phyloP scores from a whole-genome alignment of 2,329 filamentous ascomycete species.

The Cladosporium sp. region DNA sequence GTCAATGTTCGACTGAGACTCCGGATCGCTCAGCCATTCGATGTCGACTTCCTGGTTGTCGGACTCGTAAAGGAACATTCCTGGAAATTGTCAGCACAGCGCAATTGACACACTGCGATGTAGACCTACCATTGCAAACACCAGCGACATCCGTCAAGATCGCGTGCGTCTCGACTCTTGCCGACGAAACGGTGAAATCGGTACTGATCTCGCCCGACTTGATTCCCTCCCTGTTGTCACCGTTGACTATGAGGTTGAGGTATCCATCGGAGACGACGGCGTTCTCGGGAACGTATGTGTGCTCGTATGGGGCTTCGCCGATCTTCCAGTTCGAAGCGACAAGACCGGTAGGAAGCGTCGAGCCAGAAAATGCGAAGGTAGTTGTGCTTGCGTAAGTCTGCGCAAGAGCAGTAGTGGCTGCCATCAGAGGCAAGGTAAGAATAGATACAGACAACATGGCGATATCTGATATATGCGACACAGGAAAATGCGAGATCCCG shows the following conservation, averaged over 20 bases:
- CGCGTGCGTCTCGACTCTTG: slow-evolving; percentile 18
- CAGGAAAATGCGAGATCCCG: too few species aligned
- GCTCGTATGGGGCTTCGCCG: neutral
- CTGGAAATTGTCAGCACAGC: slow-evolving; percentile 3
- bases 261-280: slow-evolving; percentile 12
- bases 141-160: slow-evolving; percentile 16
- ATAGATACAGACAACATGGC: too few species aligned
- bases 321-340: neutral
- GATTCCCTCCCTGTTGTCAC: slow-evolving; percentile 11
- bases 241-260: slow-evolving; percentile 16
- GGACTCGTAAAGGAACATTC: slow-evolving; percentile 21
- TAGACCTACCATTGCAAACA: slow-evolving; percentile 15
- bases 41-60: slow-evolving; percentile 23
- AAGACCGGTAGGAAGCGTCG: slow-evolving; percentile 3
- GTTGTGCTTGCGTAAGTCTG: slow-evolving; percentile 4
- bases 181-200: slow-evolving; percentile 14
- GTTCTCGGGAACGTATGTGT: slow-evolving; percentile 1
- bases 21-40: slow-evolving; percentile 20
- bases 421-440: neutral
- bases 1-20: slow-evolving; percentile 16
- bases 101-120: too few species aligned
- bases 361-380: neutral
- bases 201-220: slow-evolving; percentile 17
- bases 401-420: neutral
- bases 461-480: too few species aligned